A percentile compares a stretch with the other conserved stretches of the same genome.
Conservation (phyloP, 805 yeast genomes). For the Kluyveromyces lactis region DNA sequence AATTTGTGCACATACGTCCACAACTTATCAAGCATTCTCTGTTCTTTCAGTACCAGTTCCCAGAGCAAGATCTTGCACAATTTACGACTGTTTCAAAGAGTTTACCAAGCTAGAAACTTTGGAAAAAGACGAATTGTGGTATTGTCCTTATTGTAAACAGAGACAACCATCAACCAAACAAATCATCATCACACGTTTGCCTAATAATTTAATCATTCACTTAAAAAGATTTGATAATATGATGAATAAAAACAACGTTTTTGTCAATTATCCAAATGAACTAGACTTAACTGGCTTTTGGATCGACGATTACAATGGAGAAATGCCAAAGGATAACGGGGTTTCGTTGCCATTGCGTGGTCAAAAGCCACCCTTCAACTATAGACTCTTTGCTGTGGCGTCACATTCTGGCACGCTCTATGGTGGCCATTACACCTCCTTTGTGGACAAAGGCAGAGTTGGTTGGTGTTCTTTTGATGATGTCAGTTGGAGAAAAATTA, state of each 20-base stretch:
- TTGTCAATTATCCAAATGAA: constrained; percentile 58
- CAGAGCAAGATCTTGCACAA: constrained; percentile 27
- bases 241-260: constrained; percentile 47
- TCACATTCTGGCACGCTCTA: constrained; percentile 76
- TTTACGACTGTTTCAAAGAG: constrained; percentile 65
- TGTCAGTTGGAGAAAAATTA: constrained; percentile 49
- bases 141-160: constrained; percentile 65
- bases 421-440: constrained; percentile 87
- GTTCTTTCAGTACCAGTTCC: constrained; percentile 78
- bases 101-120: constrained; percentile 69
- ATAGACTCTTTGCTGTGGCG: constrained; percentile 71
- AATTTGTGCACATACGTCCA: constrained; percentile 66
- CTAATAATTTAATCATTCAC: constrained; percentile 72
- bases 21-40: constrained; percentile 79
- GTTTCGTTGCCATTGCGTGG: constrained; percentile 52
- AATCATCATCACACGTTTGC: constrained; percentile 67
- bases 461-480: constrained; percentile 87
- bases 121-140: constrained; percentile 77
- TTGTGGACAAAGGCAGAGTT: constrained; percentile 52
- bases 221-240: constrained; percentile 63
- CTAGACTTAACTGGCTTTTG: constrained; percentile 65
- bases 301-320: constrained; percentile 30
- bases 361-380: constrained; percentile 73
- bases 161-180: constrained; percentile 60
- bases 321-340: constrained; percentile 15